Evolutionary conservation across 805 yeast genomes (phyloP), one percentile per base, ranked within the genome.

Genomic region (Pichia phayaonensis): DNA sequence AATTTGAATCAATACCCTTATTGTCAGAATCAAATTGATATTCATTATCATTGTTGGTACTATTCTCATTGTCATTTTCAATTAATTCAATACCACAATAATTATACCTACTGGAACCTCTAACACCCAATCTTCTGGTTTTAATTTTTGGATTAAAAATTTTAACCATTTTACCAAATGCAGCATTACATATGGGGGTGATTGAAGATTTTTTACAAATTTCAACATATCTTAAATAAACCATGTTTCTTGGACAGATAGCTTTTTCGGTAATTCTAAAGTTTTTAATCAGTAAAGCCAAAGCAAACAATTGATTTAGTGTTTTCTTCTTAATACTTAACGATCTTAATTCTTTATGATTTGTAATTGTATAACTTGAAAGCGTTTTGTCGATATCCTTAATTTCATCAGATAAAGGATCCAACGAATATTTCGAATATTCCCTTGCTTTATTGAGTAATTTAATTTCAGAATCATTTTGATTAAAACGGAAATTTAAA

Each of bases 21-120:
- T 16, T 34, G 3, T 16, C 20, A 16, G 18, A 16, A 8, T n/a
- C 8, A 34, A 16, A n/a, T n/a, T 34, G 8, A n/a, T n/a, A 16
- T 6, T n/a, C 5, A n/a, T n/a, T n/a, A 34, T 59, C 63, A 29
- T 16, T 15, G 24, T 44, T 62, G 11, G 62, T 52, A 73, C 12
- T 15, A 12, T 29, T n/a, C 4, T 29, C 34, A 12, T 29, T n/a
- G 4, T 29, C 34, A 12, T 72, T 24, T 45, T 70, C 70, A 42
- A 66, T 60, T 24, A 75, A 58, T 56, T 74, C 75, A 47, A 90
- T 73, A 3, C 95, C 95, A 65, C 92, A 85, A 61, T 87, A 89
- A 63, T 88, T 95, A 65, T 90, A 90, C 62, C 84, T 84, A 21
- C 92, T 81, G 60, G 83, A 85, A 2, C 90, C 90, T 46, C 95